Evolutionary conservation across 2,329 filamentous ascomycete genomes (phyloP).

Genomic region (Aspergillus sp.): DNA sequence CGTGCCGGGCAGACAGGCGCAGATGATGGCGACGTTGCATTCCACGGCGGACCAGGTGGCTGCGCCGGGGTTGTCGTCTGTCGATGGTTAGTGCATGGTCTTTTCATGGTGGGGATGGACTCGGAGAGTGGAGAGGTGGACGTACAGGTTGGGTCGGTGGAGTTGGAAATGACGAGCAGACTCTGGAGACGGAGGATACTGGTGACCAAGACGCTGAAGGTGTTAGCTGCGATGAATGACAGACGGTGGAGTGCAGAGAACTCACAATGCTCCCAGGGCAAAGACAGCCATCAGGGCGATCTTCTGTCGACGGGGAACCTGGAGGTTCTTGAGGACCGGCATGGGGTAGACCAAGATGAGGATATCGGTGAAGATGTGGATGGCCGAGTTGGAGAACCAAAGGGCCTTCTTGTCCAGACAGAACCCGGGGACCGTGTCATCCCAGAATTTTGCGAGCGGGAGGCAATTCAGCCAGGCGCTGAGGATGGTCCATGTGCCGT

Average conservation of each 20-base stretch:
- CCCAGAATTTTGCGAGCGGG: slow-evolving; percentile 31
- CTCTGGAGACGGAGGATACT: slow-evolving; percentile 36
- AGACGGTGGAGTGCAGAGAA: neutral
- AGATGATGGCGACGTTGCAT: slow-evolving; percentile 43
- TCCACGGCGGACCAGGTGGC: slow-evolving; percentile 46
- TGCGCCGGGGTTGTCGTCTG: slow-evolving; percentile 36
- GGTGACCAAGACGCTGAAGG: slow-evolving; percentile 37
- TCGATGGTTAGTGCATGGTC: neutral
- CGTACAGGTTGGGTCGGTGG: slow-evolving; percentile 29
- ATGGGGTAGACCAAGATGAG: slow-evolving; percentile 43
- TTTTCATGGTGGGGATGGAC: neutral
- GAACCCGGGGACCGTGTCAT: slow-evolving; percentile 21
- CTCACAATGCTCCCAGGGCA: slow-evolving; percentile 43
- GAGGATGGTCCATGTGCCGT: slow-evolving; percentile 31
- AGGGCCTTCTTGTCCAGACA: slow-evolving; percentile 41
- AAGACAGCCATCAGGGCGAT: slow-evolving; percentile 42
- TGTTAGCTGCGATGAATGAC: neutral
- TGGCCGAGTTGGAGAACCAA: slow-evolving; percentile 45
- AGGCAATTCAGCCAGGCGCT: slow-evolving; percentile 32
- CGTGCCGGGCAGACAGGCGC: slow-evolving; percentile 38
- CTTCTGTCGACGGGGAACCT: slow-evolving; percentile 41
- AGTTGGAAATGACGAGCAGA: slow-evolving; percentile 28
- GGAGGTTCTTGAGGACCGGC: slow-evolving; percentile 40
- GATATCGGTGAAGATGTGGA: slow-evolving; percentile 45
- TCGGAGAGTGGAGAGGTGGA: neutral